These are phyloP conservation scores for Wickerhamomyces strasburgensis DNA, from an alignment of 805 yeast species.

Conservation along the genomic window DNA sequence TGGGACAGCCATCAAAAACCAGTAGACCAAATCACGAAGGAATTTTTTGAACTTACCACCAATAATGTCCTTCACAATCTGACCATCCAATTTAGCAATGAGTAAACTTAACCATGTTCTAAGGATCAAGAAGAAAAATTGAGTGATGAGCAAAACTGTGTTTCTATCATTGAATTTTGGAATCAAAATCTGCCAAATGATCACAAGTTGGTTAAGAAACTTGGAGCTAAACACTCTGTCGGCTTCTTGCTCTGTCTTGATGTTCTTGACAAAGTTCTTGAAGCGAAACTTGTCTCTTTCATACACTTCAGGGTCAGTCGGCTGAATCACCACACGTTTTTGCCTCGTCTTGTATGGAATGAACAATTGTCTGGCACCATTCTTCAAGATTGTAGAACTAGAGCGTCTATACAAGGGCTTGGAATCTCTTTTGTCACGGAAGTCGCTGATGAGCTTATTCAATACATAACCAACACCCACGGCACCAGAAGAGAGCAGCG, in stretches of 20 bases:
- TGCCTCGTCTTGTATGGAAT: constrained; percentile 26
- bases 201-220: constrained; percentile 65
- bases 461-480: constrained; percentile 18
- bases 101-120: constrained; percentile 84
- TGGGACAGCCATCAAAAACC: constrained; percentile 90
- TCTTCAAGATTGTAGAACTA: constrained; percentile 24
- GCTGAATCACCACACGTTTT: constrained; percentile 24
- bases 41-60: constrained; percentile 75
- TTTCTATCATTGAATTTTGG: constrained; percentile 69
- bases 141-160: constrained; percentile 58
- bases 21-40: constrained; percentile 69
- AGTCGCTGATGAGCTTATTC: constrained; percentile 25
- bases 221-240: constrained; percentile 45
- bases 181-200: constrained; percentile 77
- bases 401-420: constrained; percentile 25
- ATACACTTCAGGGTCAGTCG: constrained; percentile 25
- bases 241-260: constrained; percentile 17
- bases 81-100: constrained; percentile 88
- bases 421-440: constrained; percentile 25
- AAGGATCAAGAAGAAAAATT: constrained; percentile 66
- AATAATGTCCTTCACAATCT: constrained; percentile 82
- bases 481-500: constrained; percentile 21
- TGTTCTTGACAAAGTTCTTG: constrained; percentile 24
- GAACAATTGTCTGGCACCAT: constrained; percentile 27
- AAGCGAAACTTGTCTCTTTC: constrained; percentile 25